A percentile compares a stretch with the other conserved stretches of the same genome.
These are phyloP conservation scores for Penicillium taxi DNA, from an alignment of 495 filamentous ascomycete species.

Conservation along the genomic window DNA sequence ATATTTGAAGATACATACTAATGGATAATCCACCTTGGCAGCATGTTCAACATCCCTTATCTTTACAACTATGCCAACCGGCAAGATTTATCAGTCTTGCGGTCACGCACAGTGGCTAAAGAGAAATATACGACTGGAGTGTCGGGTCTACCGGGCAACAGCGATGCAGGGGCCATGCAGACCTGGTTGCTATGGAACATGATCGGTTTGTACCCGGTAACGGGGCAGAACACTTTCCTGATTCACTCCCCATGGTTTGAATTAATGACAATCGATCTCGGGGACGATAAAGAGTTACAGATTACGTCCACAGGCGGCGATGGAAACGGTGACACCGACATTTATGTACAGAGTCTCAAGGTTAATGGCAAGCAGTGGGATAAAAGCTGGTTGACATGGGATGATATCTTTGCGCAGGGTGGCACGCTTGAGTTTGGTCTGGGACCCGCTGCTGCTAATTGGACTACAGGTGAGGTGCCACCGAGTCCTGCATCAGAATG, in stretches of 20 bases:
- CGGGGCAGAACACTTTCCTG: slow-evolving; percentile 48
- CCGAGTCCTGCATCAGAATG: slow-evolving; percentile 48
- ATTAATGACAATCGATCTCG: slow-evolving; percentile 42
- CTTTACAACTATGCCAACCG: slow-evolving; percentile 60
- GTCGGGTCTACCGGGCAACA: slow-evolving; percentile 48
- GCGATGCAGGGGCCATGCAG: slow-evolving; percentile 53
- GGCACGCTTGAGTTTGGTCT: slow-evolving; percentile 49
- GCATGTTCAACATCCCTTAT: slow-evolving; percentile 59
- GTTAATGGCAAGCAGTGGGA: slow-evolving; percentile 44
- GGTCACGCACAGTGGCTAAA: slow-evolving; percentile 32
- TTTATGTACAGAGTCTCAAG: slow-evolving; percentile 42
- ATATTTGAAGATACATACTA: slow-evolving; percentile 1
- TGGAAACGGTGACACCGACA: slow-evolving; percentile 29
- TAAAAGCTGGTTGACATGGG: slow-evolving; percentile 47
- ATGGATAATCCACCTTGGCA: slow-evolving; percentile 3
- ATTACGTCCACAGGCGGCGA: slow-evolving; percentile 41
- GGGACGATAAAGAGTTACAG: slow-evolving; percentile 33
- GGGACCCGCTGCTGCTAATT: slow-evolving; percentile 34
- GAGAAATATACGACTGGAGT: slow-evolving; percentile 28
- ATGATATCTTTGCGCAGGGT: slow-evolving; percentile 47
- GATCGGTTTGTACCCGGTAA: slow-evolving; percentile 52
- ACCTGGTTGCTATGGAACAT: slow-evolving; percentile 55
- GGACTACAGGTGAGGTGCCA: slow-evolving; percentile 43
- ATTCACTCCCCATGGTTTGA: slow-evolving; percentile 51
- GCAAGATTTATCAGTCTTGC: slow-evolving; percentile 44